Conservation (phyloP, 371 early-diverging fungal species). For the Mortierella sp. region DNA sequence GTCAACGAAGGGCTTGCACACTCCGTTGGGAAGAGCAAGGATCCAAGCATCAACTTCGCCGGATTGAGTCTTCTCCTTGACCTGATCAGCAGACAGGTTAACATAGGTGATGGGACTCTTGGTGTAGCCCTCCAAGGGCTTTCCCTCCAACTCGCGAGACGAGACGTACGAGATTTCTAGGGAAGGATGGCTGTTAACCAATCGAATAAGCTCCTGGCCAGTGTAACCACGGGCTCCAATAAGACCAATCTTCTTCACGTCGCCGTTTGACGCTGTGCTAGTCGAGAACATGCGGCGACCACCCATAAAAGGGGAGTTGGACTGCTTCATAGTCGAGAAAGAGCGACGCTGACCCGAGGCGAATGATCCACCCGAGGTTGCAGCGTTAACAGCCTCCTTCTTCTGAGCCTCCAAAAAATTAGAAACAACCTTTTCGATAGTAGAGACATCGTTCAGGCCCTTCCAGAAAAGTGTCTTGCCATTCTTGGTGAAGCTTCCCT, state of each 20-base stretch:
- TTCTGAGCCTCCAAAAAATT: conserved; percentile 44
- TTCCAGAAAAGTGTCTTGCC: conserved; percentile 91
- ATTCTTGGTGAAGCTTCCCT: conserved; percentile 83
- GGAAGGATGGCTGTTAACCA: conserved; percentile 89
- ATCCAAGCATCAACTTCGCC: conserved; percentile 93
- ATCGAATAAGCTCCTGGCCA: conserved; percentile 92
- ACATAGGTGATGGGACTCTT: conserved; percentile 79
- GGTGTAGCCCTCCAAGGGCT: conserved; percentile 83
- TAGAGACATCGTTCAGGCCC: conserved; percentile 84
- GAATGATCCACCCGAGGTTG: conserved; percentile 37
- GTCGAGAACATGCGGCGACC: conserved; percentile 72
- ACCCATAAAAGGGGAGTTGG: conserved; percentile 19
- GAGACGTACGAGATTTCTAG: conserved; percentile 89
- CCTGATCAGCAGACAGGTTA: conserved; percentile 82
- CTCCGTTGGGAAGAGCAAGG: conserved; percentile 94
- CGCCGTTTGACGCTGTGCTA: conserved; percentile 37
- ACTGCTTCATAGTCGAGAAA: conserved; percentile 29
- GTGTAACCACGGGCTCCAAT: conserved; percentile 98
- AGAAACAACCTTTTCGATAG: conserved; percentile 71
- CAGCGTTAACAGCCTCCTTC: conserved; percentile 44
- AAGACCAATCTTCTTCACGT: conserved; percentile 81
- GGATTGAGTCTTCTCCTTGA: conserved; percentile 65
- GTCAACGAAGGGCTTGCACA: conserved; percentile 93
- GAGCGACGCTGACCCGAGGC: conserved; percentile 34
- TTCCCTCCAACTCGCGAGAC: conserved; percentile 93